phyloP scores from a whole-genome alignment of 2,329 filamentous ascomycete genomes.

The Ascochyta clinopodiicola region DNA sequence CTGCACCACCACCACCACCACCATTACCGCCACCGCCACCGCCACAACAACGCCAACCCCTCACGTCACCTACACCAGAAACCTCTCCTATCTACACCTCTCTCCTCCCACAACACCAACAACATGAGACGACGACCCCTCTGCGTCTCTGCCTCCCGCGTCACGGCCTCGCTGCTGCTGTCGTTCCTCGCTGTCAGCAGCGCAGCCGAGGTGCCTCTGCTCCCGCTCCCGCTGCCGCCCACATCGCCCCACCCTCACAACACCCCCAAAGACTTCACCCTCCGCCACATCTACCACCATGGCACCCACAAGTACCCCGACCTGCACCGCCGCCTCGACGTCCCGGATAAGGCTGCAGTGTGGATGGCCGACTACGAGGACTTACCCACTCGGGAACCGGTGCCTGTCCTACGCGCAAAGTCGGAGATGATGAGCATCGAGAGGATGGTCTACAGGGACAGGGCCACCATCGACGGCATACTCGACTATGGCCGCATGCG shows the following conservation, averaged over 20 bases:
- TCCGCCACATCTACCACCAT: constrained; percentile 93
- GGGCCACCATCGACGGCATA: constrained; percentile 77
- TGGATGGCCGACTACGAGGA: constrained; percentile 68
- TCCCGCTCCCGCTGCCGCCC: constrained; percentile 28
- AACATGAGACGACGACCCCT: constrained; percentile 38
- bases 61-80: too few species aligned
- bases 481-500: constrained; percentile 73
- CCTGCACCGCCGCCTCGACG: constrained; percentile 78
- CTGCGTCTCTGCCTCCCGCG: constrained; percentile 64
- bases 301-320: constrained; percentile 78
- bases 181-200: constrained; percentile 69
- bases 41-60: too few species aligned
- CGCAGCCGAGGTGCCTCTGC: constrained; percentile 42
- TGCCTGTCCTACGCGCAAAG: constrained; percentile 58
- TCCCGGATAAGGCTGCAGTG: constrained; percentile 67
- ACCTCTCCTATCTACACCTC: too few species aligned
- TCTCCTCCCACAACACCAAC: not conserved
- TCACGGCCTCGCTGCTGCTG: constrained; percentile 68
- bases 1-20: too few species aligned
- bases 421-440: constrained; percentile 76
- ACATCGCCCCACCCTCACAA: constrained; percentile 29
- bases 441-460: constrained; percentile 78
- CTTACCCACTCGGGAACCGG: constrained; percentile 47
- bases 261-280: constrained; percentile 46
- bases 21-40: not conserved